A percentile compares a stretch with the other conserved stretches of the same genome.
Conservation (phyloP, 164 flowering plant species). For the Aristolochia fimbriata region DNA sequence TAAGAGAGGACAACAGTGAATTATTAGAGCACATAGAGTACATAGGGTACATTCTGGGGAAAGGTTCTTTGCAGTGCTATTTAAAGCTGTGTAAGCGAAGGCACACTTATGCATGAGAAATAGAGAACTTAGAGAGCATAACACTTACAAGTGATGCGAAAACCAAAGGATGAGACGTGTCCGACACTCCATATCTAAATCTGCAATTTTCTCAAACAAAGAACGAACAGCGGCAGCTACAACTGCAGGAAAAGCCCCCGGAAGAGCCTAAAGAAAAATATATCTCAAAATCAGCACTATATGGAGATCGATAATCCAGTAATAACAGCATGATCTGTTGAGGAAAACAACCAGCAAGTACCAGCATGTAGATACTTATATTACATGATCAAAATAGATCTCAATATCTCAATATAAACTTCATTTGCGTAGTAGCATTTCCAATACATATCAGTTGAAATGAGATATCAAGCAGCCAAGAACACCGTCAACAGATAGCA, state of each 20-base stretch:
- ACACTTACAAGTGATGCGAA: conserved; percentile 94
- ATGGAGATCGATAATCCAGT: neutral
- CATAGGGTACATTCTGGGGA: no score
- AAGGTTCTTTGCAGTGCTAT: no score
- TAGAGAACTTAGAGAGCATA: neutral
- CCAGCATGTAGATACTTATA: neutral
- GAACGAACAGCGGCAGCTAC: conserved; percentile 97
- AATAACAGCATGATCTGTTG: neutral
- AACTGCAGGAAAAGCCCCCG: conserved; percentile 98
- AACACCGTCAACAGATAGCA: no score
- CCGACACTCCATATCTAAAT: conserved; percentile 93
- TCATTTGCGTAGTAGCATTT: no score
- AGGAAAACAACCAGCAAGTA: neutral
- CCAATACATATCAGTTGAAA: no score
- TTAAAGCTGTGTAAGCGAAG: no score
- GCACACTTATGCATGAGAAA: no score
- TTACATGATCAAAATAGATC: no score
- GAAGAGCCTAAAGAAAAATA: conserved; percentile 72
- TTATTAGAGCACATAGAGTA: no score
- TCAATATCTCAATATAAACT: no score
- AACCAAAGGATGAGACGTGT: conserved; percentile 96
- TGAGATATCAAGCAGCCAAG: no score
- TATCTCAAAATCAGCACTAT: conserved; percentile 3
- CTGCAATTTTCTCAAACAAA: conserved; percentile 87
- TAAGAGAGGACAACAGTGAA: no score